phyloP scores from a whole-genome alignment of 2,329 filamentous ascomycete genomes.

The Torrubiella hemipterigena region DNA sequence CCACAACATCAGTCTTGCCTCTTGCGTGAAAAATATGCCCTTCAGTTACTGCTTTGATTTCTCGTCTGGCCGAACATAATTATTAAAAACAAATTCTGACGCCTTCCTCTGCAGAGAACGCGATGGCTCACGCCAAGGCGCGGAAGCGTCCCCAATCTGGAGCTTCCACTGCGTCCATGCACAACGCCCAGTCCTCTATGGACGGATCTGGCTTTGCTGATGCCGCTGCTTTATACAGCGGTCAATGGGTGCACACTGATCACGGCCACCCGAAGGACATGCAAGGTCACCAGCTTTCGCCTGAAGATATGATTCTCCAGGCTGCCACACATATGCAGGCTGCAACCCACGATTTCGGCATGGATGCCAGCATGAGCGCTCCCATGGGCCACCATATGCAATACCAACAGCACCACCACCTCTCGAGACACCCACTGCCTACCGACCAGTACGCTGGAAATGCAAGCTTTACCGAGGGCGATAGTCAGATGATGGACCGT shows the following conservation, averaged over 20 bases:
- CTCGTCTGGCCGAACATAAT: no score
- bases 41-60: no score
- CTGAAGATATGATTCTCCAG: conserved; percentile 49
- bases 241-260: conserved; percentile 37
- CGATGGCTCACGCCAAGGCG: conserved; percentile 27
- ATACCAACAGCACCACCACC: conserved; percentile 28
- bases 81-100: no score
- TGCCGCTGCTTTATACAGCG: conserved; percentile 29
- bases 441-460: conserved; percentile 39
- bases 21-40: no score
- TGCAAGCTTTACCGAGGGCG: conserved; percentile 43
- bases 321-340: conserved; percentile 43
- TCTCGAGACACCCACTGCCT: conserved; percentile 38
- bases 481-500: conserved; percentile 48
- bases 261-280: conserved; percentile 32
- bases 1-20: no score
- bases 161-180: conserved; percentile 44
- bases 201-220: conserved; percentile 34
- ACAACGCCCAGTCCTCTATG: conserved; percentile 37
- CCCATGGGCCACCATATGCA: conserved; percentile 27
- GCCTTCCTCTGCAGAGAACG: no score
- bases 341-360: conserved; percentile 35
- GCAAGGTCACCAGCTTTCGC: conserved; percentile 33
- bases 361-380: conserved; percentile 34
- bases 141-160: conserved; percentile 41